These are phyloP conservation scores for Xanthoparmelia taractica DNA, from an alignment of 495 filamentous ascomycete genomes.

Conservation along the genomic window DNA sequence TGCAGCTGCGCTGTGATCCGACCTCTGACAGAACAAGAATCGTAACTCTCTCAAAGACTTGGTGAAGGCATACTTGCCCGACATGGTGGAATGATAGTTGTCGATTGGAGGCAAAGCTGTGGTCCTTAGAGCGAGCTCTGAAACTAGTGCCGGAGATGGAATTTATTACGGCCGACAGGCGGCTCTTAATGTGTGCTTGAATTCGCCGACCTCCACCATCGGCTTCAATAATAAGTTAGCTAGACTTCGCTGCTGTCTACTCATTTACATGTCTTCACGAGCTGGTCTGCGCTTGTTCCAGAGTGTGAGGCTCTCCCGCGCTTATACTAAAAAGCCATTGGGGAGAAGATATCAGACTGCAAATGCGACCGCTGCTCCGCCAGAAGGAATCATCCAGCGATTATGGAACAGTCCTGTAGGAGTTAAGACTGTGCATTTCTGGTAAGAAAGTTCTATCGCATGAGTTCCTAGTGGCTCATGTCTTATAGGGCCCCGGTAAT, in stretches of 20 bases:
- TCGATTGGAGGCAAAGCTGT: background rate
- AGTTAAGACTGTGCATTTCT: constrained; percentile 96
- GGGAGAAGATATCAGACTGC: constrained; percentile 62
- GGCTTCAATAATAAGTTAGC: background rate
- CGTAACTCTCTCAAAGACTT: constrained; percentile 88
- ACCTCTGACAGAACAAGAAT: constrained; percentile 92
- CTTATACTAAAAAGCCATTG: constrained; percentile 38
- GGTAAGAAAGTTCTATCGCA: constrained; percentile 44
- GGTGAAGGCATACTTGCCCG: constrained; percentile 83
- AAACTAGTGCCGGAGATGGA: background rate
- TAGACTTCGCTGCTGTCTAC: background rate
- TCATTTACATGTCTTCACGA: constrained; percentile 36
- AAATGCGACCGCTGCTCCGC: constrained; percentile 41
- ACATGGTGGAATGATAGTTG: constrained; percentile 51
- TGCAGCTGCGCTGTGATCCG: constrained; percentile 75
- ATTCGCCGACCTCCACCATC: background rate
- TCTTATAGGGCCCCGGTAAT: constrained; percentile 78
- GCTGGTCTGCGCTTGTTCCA: constrained; percentile 45
- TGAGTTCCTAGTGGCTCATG: background rate
- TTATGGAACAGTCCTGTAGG: constrained; percentile 84
- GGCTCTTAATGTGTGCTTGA: background rate
- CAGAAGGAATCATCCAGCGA: constrained; percentile 56
- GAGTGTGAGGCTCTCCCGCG: constrained; percentile 44
- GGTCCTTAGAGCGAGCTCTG: too few relatives aligned
- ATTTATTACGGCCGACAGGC: background rate